Base-by-base conservation (phyloP, 495 filamentous ascomycete genomes). In the Lophium mytilinum region DNA sequence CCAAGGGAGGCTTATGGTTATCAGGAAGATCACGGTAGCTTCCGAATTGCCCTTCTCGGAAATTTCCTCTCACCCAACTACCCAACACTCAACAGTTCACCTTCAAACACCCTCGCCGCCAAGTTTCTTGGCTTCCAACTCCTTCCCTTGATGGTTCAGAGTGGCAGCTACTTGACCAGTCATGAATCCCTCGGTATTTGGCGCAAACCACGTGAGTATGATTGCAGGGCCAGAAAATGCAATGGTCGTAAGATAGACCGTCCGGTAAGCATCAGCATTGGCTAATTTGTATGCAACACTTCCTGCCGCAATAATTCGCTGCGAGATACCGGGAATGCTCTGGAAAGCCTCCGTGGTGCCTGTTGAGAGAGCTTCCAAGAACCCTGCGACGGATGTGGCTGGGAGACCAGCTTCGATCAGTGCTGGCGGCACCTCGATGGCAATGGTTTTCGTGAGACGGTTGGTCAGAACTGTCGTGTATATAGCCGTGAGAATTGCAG, bases 211-310 rank as follows among this genome's bases (percentile, higher is more conserved):
- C 14, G 46, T 58, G 30, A 58, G 18, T 18, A 64, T 48, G 7
- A 66, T 15, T 6, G 53, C 64, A 42, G 64, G 17, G n/a, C 49
- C 62, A 9, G 41, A 49, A 37, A 64, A 65, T 15, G 54, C 58
- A 50, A 64, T 61, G 1, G 60, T 59, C 1, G 40, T 46, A 12
- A 67, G 49, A 36, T 46, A 67, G 17, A 64, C 62, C 3, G 54
- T 59, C 9, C 57, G 37, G 51, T 62, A 67, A 11, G 64, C 57
- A 21, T 64, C 43, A 33, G 46, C 18, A 45, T 54, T 62, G 9
- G 57, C 64, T n/a, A 51, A 37, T 36, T 50, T 39, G 53, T 58
- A 64, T 9, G 64, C 62, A 1, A 24, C 36, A n/a, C 39, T 35
- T 5, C 64, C 64, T 0, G 43, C 42, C 4, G 17, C 45, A 15